Evolutionary conservation across 2,329 filamentous ascomycete species (phyloP).

Genomic region (Ramularia collo-cygni): DNA sequence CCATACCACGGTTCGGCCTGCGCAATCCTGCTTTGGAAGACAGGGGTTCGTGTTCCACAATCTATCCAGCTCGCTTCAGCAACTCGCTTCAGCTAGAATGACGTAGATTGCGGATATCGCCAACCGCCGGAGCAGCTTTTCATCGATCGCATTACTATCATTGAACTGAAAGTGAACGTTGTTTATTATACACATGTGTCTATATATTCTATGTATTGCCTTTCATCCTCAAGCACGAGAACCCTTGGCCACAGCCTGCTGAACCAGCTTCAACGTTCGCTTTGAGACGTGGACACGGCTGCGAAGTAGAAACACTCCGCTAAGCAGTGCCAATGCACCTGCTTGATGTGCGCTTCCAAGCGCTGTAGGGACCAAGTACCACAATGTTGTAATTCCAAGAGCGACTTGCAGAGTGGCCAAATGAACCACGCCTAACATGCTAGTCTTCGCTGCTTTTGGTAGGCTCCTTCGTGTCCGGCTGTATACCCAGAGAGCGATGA

Average conservation of each 20-base stretch:
- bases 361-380: conserved; percentile 86
- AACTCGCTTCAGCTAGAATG: no score
- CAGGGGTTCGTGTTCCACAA: no score
- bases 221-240: no score
- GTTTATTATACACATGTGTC: no score
- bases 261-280: conserved; percentile 23
- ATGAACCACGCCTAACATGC: conserved; percentile 72
- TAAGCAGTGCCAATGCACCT: conserved; percentile 76
- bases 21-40: no score
- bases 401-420: conserved; percentile 74
- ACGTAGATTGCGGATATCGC: no score
- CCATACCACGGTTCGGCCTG: no score
- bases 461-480: conserved; percentile 59
- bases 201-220: no score
- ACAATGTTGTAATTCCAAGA: conserved; percentile 81
- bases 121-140: no score
- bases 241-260: conserved; percentile 19
- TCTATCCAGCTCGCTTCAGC: no score
- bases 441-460: conserved; percentile 58
- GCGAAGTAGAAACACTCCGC: conserved; percentile 71
- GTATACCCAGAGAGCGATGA: conserved; percentile 76
- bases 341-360: conserved; percentile 91
- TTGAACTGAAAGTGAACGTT: no score
- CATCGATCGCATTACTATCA: no score
- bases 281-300: conserved; percentile 69